Conservation (phyloP, 2,329 filamentous ascomycete species). For the Aspergillus amoenus region DNA sequence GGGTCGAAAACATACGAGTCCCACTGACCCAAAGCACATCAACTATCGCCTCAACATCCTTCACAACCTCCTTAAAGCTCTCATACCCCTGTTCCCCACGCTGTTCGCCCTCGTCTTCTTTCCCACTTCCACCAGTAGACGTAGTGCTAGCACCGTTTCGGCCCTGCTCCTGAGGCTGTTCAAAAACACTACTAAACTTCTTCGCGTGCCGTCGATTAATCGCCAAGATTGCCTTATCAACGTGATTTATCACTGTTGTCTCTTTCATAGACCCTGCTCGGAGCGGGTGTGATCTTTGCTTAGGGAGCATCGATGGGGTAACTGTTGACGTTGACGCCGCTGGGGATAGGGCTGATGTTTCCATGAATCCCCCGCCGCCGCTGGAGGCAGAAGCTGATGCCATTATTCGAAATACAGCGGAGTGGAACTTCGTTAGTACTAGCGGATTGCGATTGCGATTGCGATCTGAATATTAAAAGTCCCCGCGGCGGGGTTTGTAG, state of each 20-base stretch:
- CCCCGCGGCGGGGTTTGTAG: neutral
- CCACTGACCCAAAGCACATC: slow-evolving; percentile 84
- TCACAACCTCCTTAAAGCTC: slow-evolving; percentile 68
- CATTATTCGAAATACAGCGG: neutral
- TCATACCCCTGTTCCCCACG: slow-evolving; percentile 51
- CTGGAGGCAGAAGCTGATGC: neutral
- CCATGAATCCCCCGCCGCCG: slow-evolving; percentile 43
- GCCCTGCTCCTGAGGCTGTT: slow-evolving; percentile 24
- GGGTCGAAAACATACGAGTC: slow-evolving; percentile 65
- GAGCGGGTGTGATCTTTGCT: slow-evolving; percentile 53
- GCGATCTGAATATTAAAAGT: neutral
- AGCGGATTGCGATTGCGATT: neutral
- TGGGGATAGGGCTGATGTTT: slow-evolving; percentile 41
- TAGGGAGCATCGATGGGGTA: slow-evolving; percentile 48
- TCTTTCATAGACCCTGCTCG: slow-evolving; percentile 59
- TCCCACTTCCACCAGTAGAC: slow-evolving; percentile 15
- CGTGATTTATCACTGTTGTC: slow-evolving; percentile 56
- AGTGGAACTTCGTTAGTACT: neutral
- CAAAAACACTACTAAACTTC: slow-evolving; percentile 42
- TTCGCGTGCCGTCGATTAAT: slow-evolving; percentile 56
- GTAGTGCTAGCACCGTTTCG: neutral
- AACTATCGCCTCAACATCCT: slow-evolving; percentile 71
- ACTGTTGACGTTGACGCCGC: slow-evolving; percentile 47
- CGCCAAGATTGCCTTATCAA: slow-evolving; percentile 53
- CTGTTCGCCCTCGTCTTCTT: neutral